Conservation (phyloP, 2,329 filamentous ascomycete genomes). For the Cryphonectria naterciae region DNA sequence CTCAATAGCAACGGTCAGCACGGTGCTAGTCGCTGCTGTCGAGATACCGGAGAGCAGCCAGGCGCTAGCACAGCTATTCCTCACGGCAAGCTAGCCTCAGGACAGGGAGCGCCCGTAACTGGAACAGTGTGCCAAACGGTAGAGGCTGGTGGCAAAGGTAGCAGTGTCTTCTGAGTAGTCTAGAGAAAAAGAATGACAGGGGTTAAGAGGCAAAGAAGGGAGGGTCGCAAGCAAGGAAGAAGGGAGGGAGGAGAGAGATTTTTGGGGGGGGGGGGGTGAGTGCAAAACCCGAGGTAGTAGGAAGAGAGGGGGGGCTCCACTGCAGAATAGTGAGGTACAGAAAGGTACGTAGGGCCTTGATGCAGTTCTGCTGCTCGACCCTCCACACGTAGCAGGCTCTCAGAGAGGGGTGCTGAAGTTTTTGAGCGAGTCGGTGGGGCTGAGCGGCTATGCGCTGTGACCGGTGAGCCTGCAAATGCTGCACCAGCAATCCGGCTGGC, state of each 20-base stretch:
- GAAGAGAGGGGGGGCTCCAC: constrained; percentile 17
- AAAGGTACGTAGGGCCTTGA: constrained; percentile 22
- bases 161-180: constrained; percentile 13
- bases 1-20: constrained; percentile 30
- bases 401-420: constrained; percentile 4
- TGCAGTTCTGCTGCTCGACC: constrained; percentile 20
- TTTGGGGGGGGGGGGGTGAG: constrained; percentile 18
- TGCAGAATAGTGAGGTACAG: constrained; percentile 25
- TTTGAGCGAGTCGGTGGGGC: constrained; percentile 25
- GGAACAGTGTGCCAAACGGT: constrained; percentile 22
- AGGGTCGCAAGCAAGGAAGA: constrained; percentile 9
- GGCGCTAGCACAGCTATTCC: constrained; percentile 18
- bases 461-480: constrained; percentile 16
- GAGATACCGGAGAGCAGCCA: constrained; percentile 17
- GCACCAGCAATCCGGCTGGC: neutral
- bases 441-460: constrained; percentile 16
- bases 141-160: constrained; percentile 15
- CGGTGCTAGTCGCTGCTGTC: constrained; percentile 17
- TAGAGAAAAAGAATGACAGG: constrained; percentile 6
- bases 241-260: too few relatives aligned
- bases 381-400: constrained; percentile 15
- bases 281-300: constrained; percentile 10
- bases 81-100: constrained; percentile 22
- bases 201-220: constrained; percentile 3
- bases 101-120: constrained; percentile 17